These are phyloP conservation scores for Penicillium antarcticum DNA, from an alignment of 495 filamentous ascomycete genomes.

Conservation along the genomic window DNA sequence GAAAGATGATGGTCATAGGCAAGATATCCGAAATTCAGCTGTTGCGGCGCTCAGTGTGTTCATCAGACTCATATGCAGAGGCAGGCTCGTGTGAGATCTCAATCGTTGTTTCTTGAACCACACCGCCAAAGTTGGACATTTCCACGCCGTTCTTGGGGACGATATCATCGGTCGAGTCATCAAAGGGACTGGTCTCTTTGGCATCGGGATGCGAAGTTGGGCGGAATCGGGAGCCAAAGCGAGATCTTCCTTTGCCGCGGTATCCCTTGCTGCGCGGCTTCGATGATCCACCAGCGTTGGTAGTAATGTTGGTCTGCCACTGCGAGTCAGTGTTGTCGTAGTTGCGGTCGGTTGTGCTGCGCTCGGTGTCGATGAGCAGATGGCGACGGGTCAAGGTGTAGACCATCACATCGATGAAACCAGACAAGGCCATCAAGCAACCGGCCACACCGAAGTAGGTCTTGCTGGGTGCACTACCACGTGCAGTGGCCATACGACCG, in stretches of 20 bases:
- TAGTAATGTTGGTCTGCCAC: conserved; percentile 33
- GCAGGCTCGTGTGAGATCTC: conserved; percentile 39
- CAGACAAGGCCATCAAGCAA: conserved; percentile 65
- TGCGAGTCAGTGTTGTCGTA: conserved; percentile 25
- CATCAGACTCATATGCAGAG: conserved; percentile 11
- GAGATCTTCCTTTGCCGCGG: conserved; percentile 14
- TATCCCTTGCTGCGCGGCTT: conserved; percentile 14
- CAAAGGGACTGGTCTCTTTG: conserved; percentile 28
- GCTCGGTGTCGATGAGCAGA: conserved; percentile 35
- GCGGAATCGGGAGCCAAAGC: conserved; percentile 21
- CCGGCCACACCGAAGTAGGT: conserved; percentile 66
- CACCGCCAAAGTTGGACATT: conserved; percentile 29
- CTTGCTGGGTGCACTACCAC: conserved; percentile 46
- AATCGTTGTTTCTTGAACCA: conserved; percentile 42
- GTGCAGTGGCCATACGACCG: conserved; percentile 60
- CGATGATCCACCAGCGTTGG: conserved; percentile 6
- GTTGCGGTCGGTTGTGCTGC: conserved; percentile 27
- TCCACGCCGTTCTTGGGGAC: conserved; percentile 35
- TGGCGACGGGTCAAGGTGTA: conserved; percentile 54
- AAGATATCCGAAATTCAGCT: background rate
- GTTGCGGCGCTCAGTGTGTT: background rate
- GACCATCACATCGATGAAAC: conserved; percentile 66
- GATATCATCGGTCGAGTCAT: conserved; percentile 37
- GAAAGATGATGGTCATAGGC: background rate
- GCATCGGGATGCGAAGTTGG: conserved; percentile 17